Evolutionary conservation across 192 early-diverging fungal species (phyloP), one percentile per base, ranked within the genome.

Genomic region (Globomyces pollinis-pini): DNA sequence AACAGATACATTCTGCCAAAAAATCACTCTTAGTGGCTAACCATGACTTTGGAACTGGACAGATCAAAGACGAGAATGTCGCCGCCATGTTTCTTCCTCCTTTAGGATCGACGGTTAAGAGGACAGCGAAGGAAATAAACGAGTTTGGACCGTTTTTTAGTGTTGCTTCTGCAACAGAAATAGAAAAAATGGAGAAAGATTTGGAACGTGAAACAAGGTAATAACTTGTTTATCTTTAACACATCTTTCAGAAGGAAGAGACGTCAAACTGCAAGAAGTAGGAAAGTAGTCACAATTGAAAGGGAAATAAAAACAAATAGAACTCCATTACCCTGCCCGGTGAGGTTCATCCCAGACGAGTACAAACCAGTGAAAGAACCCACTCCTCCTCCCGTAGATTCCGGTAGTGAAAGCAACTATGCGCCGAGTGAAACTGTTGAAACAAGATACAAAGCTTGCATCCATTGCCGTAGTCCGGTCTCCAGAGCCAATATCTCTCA

Each of bases 151-250:
- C 74, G 30, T 63, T 60, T 32, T 57, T 66, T 12, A 47, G 38
- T 49, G 42, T 29, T 21, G 57, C 54, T 23, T 41, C 65, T 21
- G 59, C 67, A 18, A 15, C 51, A 11, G 64, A 75, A 56, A 79
- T 91, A 23, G 88, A 91, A 58, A 84, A 89, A 30, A 79, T 88
- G 57, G 91, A 92, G 59, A 82, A 83, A 66, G 91, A 95, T 57
- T 72, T 84, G 1, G 87, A 91, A 50, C 73, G 91, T 50, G 91
- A 93, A 36, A 56, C 59, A 24, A 63, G 50, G 29, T 42, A n/a
- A n/a, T n/a, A n/a, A n/a, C n/a, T n/a, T n/a, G n/a, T n/a, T n/a
- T n/a, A n/a, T n/a, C 31, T 1, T 9, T 12, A 8, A 18, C 3
- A 35, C 24, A 42, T 38, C 15, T 8, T 36, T 1, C 38, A 84